Base-by-base conservation (phyloP, 108 stramenopile genomes). In the Craspedostauros australis region DNA sequence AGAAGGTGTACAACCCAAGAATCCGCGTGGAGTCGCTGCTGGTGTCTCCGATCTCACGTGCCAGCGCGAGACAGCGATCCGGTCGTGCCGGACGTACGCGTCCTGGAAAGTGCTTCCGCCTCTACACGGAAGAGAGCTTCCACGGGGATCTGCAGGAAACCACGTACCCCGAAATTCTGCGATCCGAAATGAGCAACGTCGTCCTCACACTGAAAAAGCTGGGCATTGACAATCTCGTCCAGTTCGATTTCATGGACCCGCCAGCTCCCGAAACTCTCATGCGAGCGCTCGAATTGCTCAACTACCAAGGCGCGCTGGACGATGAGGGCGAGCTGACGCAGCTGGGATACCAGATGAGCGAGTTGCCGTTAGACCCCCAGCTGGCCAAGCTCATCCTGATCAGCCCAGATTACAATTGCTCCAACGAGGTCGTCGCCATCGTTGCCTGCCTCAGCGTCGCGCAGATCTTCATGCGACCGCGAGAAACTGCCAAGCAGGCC, bases 191-290 rank as follows among this genome's bases (percentile, higher is more conserved):
- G 86, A 73, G 72, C 41, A 94, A 75, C 51, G 91, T 93, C 4
- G 95, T 99, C 5, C 73, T 99, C 66, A 98, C 97, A 15, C 64
- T 99, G 50, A 91, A 96, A 47, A 97, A 98, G 64, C 66, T 99
- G 2, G 96, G 94, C 14, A 98, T 99, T 56, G 93, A 98, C 39
- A 96, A 99, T 57, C 71, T 99, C 39, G 97, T 99, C 0, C 96
- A 98, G 60, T 99, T 99, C 46, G 97, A 99, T 70, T 99, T 98
- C 57, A 94, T 99, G 94, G 99, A 99, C 62, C 99, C 99, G 42
- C 99, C 99, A 5, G 97, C 99, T 1, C 96, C 97, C 2, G 97
- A 99, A 58, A 99, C 99, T 11, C 56, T 98, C n/a, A 98, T 98
- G 97, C 59, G 99, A 39, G 97, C 97, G 6, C 62, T 99, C 59